These are phyloP conservation scores for Chrysanthemum makinoi DNA, from an alignment of 129 eudicot genomes.

Conservation along the genomic window DNA sequence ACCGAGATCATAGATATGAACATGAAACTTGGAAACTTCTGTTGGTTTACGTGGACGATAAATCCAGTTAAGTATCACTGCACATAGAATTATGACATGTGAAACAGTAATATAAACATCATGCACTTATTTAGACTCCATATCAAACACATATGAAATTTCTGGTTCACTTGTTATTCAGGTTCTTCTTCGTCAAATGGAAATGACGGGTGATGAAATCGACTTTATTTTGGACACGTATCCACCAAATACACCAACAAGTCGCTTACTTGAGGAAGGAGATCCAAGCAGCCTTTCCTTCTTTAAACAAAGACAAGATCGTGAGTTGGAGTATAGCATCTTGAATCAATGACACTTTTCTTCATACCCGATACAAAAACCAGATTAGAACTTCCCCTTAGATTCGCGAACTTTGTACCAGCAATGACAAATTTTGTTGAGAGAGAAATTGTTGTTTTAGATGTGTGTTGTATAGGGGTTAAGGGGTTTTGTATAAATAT, in stretches of 20 bases:
- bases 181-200: slow-evolving; percentile 81
- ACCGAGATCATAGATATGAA: too few species aligned
- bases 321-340: slow-evolving; percentile 49
- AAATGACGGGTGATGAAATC: slow-evolving; percentile 76
- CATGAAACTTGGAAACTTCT: too few species aligned
- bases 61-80: background rate
- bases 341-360: slow-evolving; percentile 44
- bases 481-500: slow-evolving; percentile 8
- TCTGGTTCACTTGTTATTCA: slow-evolving; percentile 23
- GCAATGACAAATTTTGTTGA: slow-evolving; percentile 20
- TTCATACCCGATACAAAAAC: background rate
- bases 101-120: too few species aligned
- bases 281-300: slow-evolving; percentile 85
- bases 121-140: background rate
- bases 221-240: slow-evolving; percentile 63
- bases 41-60: background rate
- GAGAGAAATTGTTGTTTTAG: slow-evolving; percentile 18
- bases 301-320: slow-evolving; percentile 38
- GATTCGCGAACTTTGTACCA: slow-evolving; percentile 9
- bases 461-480: slow-evolving; percentile 21
- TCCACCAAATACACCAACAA: slow-evolving; percentile 72
- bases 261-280: slow-evolving; percentile 67
- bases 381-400: background rate
- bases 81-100: too few species aligned
- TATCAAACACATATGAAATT: background rate